Percentiles rank a stretch among this genome's conserved stretches.
Conservation (phyloP, 257 asterid genomes). For the Dorcoceras hygrometricum region DNA sequence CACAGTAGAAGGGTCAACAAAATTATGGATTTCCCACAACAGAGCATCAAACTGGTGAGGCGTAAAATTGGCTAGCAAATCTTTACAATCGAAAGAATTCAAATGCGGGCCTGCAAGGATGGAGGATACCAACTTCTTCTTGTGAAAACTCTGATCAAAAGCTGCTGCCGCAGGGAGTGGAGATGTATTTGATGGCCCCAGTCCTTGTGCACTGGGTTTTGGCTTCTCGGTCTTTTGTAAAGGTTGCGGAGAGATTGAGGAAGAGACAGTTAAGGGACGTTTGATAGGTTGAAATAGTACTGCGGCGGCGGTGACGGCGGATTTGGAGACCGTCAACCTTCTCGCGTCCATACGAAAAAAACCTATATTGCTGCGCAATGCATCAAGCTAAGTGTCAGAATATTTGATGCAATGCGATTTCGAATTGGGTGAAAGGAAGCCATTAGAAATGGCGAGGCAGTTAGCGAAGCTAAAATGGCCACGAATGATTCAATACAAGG, state of each 20-base stretch:
- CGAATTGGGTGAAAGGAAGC: conserved; percentile 31
- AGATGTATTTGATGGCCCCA: conserved; percentile 17
- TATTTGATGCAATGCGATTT: conserved; percentile 4
- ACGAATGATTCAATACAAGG: conserved; percentile 23
- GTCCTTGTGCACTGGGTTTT: conserved; percentile 21
- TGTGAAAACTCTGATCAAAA: conserved; percentile 30
- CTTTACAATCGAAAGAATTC: conserved; percentile 39
- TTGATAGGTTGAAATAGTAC: conserved; percentile 40
- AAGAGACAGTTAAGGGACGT: conserved; percentile 45
- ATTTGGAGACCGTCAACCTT: conserved; percentile 32
- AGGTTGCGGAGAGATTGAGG: conserved; percentile 25
- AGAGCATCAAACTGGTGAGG: conserved; percentile 58
- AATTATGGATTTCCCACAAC: conserved; percentile 51
- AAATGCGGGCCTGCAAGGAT: conserved; percentile 45
- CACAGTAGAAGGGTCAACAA: conserved; percentile 57
- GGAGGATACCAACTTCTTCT: conserved; percentile 40
- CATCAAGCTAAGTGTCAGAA: background rate
- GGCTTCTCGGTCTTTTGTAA: conserved; percentile 20
- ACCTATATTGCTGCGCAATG: background rate
- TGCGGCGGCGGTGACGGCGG: conserved; percentile 38
- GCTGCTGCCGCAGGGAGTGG: conserved; percentile 30
- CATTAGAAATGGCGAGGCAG: conserved; percentile 34
- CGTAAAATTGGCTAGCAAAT: conserved; percentile 40
- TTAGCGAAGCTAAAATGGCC: conserved; percentile 37
- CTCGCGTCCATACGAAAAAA: conserved; percentile 45